These are phyloP conservation scores for Penicillium aurantiogriseum DNA, from an alignment of 2,329 filamentous ascomycete genomes.

Conservation along the genomic window DNA sequence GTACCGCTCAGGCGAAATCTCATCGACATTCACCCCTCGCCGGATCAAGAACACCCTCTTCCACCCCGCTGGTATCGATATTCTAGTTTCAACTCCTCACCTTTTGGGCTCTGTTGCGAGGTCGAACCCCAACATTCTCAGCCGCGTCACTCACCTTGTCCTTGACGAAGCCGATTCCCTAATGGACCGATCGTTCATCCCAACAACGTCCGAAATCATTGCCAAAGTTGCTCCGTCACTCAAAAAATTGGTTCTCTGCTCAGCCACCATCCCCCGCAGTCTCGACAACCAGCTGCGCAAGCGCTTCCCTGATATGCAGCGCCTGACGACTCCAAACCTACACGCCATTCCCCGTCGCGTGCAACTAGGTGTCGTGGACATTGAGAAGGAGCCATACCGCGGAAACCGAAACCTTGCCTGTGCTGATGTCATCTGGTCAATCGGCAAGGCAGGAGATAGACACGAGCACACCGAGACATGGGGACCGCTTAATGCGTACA, in stretches of 20 bases:
- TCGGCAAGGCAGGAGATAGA: constrained; percentile 71
- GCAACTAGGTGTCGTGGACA: constrained; percentile 88
- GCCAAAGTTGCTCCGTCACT: constrained; percentile 78
- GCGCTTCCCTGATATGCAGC: constrained; percentile 76
- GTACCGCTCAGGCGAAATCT: constrained; percentile 80
- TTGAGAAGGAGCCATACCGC: constrained; percentile 86
- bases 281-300: constrained; percentile 81
- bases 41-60: constrained; percentile 85
- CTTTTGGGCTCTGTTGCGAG: constrained; percentile 84
- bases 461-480: constrained; percentile 26
- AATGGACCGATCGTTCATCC: constrained; percentile 86
- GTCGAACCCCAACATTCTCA: constrained; percentile 85
- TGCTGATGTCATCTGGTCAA: constrained; percentile 90
- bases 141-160: constrained; percentile 83
- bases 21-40: constrained; percentile 70
- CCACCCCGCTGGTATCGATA: constrained; percentile 74
- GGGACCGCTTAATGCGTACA: constrained; percentile 34
- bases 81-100: constrained; percentile 85
- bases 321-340: constrained; percentile 90
- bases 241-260: constrained; percentile 86
- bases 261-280: constrained; percentile 88
- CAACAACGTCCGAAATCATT: constrained; percentile 77
- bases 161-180: constrained; percentile 96
- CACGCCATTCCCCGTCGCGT: constrained; percentile 94
- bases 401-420: constrained; percentile 92